Evolutionary conservation across 2,329 filamentous ascomycete genomes (phyloP), one percentile per base, ranked within the genome.

Genomic region (Alternaria incomplexa): DNA sequence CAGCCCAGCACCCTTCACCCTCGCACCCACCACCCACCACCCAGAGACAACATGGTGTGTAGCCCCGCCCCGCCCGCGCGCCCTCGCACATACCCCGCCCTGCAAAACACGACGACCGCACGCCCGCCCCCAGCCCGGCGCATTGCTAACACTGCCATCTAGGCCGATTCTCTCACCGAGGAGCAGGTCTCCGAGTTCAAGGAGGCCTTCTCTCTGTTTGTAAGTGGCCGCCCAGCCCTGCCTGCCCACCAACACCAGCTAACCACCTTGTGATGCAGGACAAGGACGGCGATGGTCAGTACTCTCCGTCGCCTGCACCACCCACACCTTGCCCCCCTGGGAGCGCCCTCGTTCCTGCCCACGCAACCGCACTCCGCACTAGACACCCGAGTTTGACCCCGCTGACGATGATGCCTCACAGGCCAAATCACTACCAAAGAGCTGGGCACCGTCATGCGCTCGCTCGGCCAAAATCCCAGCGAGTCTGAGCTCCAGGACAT

Each of bases 151-250:
- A 44, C 9, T 10, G 51, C 58, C 25, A 32, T 53, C 62, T 82
- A 98, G 95, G 95, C 95, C 83, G 96, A 99, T 83, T 95, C 95
- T 83, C 91, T 99, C 80, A 98, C 96, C 77, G 96, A 99, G 88
- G 96, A 99, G 87, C 96, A 99, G 89, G 96, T 99, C 82, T 98
- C 96, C 82, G 96, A 99, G 87, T 99, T 98, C 88, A 99, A 98
- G 92, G 96, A 99, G 87, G 96, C 96, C 59, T 99, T 99, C 86
- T 99, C 96, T 82, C 93, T 99, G 73, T 99, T 99, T 85, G 96
- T 99, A 91, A 91, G 96, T 90, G 12, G 48, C 30, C 2, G 26
- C 46, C 25, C 51, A 61, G 45, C 51, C 56, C 58, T 53, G 50
- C 32, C 13, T 13, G 17, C 13, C 13, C 13, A 15, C 32, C n/a